Conservation (phyloP, 805 yeast species). For the Saturnispora galanensis region DNA sequence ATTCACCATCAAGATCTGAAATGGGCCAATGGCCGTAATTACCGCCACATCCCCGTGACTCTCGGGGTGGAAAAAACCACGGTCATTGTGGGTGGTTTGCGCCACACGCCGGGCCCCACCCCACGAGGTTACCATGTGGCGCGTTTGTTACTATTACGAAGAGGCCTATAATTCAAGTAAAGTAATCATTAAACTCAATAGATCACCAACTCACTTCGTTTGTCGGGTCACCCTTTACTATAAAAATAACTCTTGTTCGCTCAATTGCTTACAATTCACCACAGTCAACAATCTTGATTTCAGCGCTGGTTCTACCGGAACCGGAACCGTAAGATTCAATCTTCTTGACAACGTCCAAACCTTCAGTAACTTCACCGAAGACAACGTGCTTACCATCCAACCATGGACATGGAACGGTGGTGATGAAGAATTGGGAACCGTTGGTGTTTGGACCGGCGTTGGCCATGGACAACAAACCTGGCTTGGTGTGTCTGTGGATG, state of each 20-base stretch:
- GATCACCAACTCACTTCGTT: no score
- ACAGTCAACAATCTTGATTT: constrained; percentile 44
- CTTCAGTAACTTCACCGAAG: constrained; percentile 65
- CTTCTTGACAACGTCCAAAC: constrained; percentile 67
- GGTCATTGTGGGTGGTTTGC: no score
- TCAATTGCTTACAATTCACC: constrained; percentile 39
- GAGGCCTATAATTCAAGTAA: no score
- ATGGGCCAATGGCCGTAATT: no score
- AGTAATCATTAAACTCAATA: no score
- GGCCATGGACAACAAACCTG: constrained; percentile 86
- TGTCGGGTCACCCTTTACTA: neutral
- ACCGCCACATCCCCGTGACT: no score
- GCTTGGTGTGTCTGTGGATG: constrained; percentile 59
- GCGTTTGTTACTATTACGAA: no score
- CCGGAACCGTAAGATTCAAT: constrained; percentile 58
- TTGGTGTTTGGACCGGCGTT: constrained; percentile 90
- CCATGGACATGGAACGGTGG: constrained; percentile 72
- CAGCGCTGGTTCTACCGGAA: constrained; percentile 41
- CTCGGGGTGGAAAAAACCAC: no score
- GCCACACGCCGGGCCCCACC: no score
- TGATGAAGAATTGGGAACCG: constrained; percentile 84
- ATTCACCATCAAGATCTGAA: no score
- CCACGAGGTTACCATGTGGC: no score
- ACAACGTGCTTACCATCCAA: constrained; percentile 73
- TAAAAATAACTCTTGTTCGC: neutral